Base-by-base conservation (phyloP, 2,329 filamentous ascomycete species). In the Endocalyx cinctus region DNA sequence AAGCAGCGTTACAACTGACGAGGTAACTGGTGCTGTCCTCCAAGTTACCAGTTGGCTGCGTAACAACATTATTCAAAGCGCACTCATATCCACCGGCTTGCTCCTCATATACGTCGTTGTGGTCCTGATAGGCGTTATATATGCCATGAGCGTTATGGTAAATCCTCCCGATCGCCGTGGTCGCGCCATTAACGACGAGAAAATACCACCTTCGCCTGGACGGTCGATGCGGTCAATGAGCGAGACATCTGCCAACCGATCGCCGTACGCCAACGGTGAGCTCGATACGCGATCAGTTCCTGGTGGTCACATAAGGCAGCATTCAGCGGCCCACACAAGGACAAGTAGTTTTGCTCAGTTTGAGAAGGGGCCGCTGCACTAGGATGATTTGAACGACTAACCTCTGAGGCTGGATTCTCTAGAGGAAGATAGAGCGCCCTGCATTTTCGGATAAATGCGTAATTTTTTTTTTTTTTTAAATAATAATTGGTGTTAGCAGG, bases 31-130 rank as follows among this genome's bases (percentile, higher is more conserved):
- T 39, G 85, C 87, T 15, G 76, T 97, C 26, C 57, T 74, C 37
- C 74, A 79, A 43, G 82, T 96, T 38, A 75, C 81, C 17, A 62
- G 72, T 39, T 78, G 77, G 54, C 67, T 97, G 15, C 66, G 76
- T 50, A 72, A 74, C 35, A 77, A 71, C 43, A 79, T 98, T 42
- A 68, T 78, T 30, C 77, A 79, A 40, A 87, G 96, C 60, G 81
- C 84, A 2, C 74, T 94, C 43, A 88, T 97, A 46, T 85, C 89
- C 3, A 70, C 74, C 0, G 77, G 72, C 31, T 65, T 98, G 5
- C 62, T 96, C 10, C 64, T 86, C 4, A 63, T 94, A 17, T 98
- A 88, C 71, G 51, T 94, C 33, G 59, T 92, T 41, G 73, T 94
- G 38, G 76, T 87, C 5, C 68, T 96, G 22, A 70, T 85, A 29